These are phyloP conservation scores for Xylariales sp. DNA, from an alignment of 2,329 filamentous ascomycete genomes.

Conservation along the genomic window DNA sequence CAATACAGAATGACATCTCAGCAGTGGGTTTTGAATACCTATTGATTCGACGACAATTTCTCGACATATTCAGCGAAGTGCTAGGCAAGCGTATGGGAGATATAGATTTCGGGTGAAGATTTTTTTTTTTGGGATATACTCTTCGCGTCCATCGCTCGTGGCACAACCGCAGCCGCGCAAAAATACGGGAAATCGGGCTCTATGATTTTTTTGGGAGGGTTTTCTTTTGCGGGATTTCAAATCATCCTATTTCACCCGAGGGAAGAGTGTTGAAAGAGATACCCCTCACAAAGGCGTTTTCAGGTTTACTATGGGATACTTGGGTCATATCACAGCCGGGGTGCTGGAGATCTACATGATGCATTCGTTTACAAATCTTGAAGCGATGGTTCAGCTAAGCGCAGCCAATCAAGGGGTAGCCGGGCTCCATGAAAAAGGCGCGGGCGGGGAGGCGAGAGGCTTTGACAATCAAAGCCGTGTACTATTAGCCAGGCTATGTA, in stretches of 20 bases:
- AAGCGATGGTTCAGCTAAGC: conserved; percentile 1
- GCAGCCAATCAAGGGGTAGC: too few species aligned
- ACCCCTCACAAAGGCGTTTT: conserved; percentile 10
- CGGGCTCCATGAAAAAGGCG: conserved; percentile 8
- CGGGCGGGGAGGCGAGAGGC: conserved; percentile 5
- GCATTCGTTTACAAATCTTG: conserved; percentile 8
- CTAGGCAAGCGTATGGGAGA: conserved; percentile 3
- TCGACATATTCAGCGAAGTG: conserved; percentile 1
- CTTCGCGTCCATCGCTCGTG: conserved; percentile 8
- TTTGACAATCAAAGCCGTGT: conserved; percentile 4
- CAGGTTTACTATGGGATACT: neutral
- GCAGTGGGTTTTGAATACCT: neutral
- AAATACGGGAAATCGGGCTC: too few species aligned
- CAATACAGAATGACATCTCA: neutral
- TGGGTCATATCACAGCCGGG: neutral
- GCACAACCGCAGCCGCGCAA: too few species aligned
- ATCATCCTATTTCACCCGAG: too few species aligned
- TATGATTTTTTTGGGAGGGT: too few species aligned
- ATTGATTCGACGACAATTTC: neutral
- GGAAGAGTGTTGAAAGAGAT: conserved; percentile 6
- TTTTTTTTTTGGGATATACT: conserved; percentile 1
- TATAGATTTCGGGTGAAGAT: conserved; percentile 4
- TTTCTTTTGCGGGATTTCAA: too few species aligned
- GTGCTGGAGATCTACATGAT: conserved; percentile 6
- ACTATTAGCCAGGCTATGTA: conserved; percentile 10